phyloP scores from a whole-genome alignment of 257 asterid genomes.

The Leonotis leonurus region DNA sequence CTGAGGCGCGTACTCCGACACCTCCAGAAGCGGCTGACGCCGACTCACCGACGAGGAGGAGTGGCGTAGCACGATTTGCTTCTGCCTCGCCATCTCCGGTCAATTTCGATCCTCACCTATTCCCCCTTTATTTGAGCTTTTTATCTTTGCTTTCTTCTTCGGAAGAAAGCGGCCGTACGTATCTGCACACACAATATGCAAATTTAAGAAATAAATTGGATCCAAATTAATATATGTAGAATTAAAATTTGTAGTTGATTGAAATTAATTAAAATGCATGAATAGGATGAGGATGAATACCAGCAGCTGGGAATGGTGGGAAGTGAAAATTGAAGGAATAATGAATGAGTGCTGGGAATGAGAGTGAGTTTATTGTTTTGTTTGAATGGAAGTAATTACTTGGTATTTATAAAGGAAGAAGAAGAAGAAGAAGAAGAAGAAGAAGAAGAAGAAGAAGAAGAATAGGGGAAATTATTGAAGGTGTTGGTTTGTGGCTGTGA shows the following conservation, averaged over 20 bases:
- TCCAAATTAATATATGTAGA: too few species aligned
- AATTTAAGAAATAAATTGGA: too few species aligned
- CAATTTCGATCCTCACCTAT: neutral
- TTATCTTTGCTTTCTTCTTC: neutral
- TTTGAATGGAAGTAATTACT: neutral
- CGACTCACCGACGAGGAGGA: conserved; percentile 26
- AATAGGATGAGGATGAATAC: too few species aligned
- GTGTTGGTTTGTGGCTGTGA: too few species aligned
- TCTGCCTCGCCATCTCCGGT: conserved; percentile 34
- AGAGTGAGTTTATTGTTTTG: neutral
- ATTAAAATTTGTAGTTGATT: too few species aligned
- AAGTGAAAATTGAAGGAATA: too few species aligned
- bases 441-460: too few species aligned
- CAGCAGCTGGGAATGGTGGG: too few species aligned
- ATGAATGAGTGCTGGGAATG: neutral
- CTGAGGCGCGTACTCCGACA: conserved; percentile 23
- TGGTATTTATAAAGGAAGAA: neutral
- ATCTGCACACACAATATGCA: too few species aligned
- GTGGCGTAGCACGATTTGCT: conserved; percentile 25
- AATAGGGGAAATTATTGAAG: neutral
- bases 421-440: too few species aligned
- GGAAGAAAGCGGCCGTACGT: neutral
- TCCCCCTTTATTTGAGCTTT: too few species aligned
- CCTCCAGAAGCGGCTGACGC: conserved; percentile 38
- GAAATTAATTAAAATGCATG: too few species aligned